Conservation (phyloP, 768 basidiomycete species). For the Suillus sp. region DNA sequence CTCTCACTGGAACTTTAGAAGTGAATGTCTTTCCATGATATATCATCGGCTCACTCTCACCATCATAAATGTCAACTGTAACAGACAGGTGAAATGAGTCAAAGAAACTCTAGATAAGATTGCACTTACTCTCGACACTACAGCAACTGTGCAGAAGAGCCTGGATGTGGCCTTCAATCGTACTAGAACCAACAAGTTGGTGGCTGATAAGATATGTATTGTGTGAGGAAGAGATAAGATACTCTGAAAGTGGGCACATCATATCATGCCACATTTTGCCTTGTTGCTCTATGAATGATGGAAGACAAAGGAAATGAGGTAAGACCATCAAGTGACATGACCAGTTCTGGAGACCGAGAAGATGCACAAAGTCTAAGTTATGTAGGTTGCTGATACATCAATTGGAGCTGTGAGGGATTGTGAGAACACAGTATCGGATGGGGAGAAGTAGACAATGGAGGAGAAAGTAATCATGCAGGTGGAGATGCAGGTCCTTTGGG, state of each 20-base stretch:
- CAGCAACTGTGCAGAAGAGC: conserved; percentile 88
- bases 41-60: conserved; percentile 79
- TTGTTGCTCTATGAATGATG: conserved; percentile 56
- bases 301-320: conserved; percentile 77
- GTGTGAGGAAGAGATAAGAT: conserved; percentile 88
- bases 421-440: conserved; percentile 5
- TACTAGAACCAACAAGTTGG: conserved; percentile 85
- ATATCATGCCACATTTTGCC: conserved; percentile 74
- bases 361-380: conserved; percentile 8
- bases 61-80: conserved; percentile 91
- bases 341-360: conserved; percentile 16
- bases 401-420: background rate
- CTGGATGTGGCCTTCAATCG: conserved; percentile 90
- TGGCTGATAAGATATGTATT: conserved; percentile 91
- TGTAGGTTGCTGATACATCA: background rate
- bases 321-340: conserved; percentile 63
- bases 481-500: background rate
- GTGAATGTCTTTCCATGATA: conserved; percentile 92
- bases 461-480: background rate
- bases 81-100: background rate
- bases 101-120: background rate
- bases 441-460: conserved; percentile 9
- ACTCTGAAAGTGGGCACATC: conserved; percentile 85
- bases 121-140: conserved; percentile 86
- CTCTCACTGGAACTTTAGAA: conserved; percentile 76